Conservation (phyloP, 2,329 filamentous ascomycete genomes). For the Fusarium sublunatum region DNA sequence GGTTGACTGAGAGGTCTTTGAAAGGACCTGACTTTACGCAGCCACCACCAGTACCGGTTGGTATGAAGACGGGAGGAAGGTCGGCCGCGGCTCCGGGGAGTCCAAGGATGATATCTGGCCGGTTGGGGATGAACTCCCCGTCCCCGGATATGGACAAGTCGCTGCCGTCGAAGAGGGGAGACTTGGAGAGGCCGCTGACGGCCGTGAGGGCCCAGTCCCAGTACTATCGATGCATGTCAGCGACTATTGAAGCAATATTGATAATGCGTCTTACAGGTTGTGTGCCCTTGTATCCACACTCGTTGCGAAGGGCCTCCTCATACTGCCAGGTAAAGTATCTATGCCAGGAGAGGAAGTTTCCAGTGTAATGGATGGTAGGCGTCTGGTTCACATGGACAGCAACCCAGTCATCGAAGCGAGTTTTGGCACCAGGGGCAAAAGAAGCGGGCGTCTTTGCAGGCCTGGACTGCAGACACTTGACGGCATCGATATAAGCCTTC, state of each 20-base stretch:
- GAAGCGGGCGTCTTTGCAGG: conserved; percentile 51
- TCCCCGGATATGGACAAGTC: conserved; percentile 59
- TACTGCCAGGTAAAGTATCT: conserved; percentile 50
- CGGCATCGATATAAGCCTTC: conserved; percentile 57
- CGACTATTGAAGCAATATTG: neutral
- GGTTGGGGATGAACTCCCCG: conserved; percentile 49
- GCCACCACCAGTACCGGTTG: conserved; percentile 65
- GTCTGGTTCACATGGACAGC: conserved; percentile 62
- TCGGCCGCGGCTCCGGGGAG: conserved; percentile 45
- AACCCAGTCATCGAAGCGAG: conserved; percentile 62
- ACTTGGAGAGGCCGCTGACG: conserved; percentile 51
- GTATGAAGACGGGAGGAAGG: conserved; percentile 47
- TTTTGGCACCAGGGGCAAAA: conserved; percentile 56
- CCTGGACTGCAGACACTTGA: conserved; percentile 56
- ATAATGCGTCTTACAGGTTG: conserved; percentile 49
- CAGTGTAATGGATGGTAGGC: conserved; percentile 56
- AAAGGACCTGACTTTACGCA: conserved; percentile 65
- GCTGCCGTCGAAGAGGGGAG: conserved; percentile 62
- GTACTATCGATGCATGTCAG: conserved; percentile 49
- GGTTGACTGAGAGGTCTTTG: conserved; percentile 54
- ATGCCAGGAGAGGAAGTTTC: conserved; percentile 49
- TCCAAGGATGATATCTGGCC: conserved; percentile 43
- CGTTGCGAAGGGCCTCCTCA: conserved; percentile 47
- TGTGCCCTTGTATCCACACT: conserved; percentile 53
- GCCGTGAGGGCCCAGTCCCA: conserved; percentile 59